These are phyloP conservation scores for Arthrinium phaeospermum DNA, from an alignment of 2,329 filamentous ascomycete genomes.

Conservation along the genomic window DNA sequence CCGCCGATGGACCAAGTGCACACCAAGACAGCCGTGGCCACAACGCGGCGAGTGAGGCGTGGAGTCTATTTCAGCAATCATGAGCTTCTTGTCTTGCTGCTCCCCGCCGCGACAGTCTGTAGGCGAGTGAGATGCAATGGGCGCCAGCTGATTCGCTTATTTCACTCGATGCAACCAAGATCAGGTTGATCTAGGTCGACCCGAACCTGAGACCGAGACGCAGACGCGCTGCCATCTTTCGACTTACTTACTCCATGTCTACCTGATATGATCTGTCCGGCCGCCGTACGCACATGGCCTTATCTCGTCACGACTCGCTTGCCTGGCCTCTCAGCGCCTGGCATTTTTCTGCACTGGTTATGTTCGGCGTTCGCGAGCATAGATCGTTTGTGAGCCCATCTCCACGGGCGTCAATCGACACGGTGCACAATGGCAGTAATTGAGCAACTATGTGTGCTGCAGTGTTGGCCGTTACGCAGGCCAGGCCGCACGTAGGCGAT, in stretches of 20 bases:
- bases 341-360: not conserved
- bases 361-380: not conserved
- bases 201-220: too few relatives aligned
- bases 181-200: too few relatives aligned
- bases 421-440: not conserved
- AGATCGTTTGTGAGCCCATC: not conserved
- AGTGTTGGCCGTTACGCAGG: not conserved
- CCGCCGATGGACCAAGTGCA: not conserved
- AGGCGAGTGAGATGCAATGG: not conserved
- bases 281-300: not conserved
- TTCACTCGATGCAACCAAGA: too few relatives aligned
- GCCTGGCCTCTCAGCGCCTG: not conserved
- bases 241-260: too few relatives aligned
- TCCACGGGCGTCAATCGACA: not conserved
- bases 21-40: not conserved
- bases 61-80: not conserved
- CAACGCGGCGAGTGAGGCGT: not conserved
- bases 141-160: not conserved
- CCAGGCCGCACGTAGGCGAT: not conserved
- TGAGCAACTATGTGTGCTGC: not conserved
- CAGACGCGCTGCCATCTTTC: too few relatives aligned
- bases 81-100: not conserved
- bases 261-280: too few relatives aligned
- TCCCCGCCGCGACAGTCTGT: not conserved
- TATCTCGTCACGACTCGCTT: not conserved